Evolutionary conservation across 176 grass and related monocot species (phyloP).

Genomic region (Avena insularis): DNA sequence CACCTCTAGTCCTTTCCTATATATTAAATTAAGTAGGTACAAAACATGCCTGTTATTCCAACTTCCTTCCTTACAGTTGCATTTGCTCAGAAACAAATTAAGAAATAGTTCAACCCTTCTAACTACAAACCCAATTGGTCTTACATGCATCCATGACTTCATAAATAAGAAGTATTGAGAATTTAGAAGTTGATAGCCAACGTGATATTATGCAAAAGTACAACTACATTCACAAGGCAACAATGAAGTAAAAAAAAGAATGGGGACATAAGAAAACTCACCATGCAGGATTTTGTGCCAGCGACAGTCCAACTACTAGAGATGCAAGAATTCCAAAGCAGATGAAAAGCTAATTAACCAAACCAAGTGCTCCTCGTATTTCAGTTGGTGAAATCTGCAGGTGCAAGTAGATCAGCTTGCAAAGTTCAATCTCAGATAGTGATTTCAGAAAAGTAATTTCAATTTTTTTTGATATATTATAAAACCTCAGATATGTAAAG

Average conservation of each 20-base stretch:
- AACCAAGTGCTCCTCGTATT: constrained; percentile 96
- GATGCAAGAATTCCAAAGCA: constrained; percentile 93
- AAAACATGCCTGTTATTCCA: background rate
- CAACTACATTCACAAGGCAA: background rate
- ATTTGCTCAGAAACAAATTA: background rate
- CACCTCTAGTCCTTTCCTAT: constrained; percentile 5
- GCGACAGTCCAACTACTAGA: constrained; percentile 89
- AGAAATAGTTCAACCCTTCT: background rate
- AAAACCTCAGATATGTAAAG: constrained; percentile 99
- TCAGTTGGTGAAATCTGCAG: constrained; percentile 57
- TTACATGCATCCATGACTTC: background rate
- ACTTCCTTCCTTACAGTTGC: background rate
- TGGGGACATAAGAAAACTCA: constrained; percentile 45
- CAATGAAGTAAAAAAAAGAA: constrained; percentile 12
- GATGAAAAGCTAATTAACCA: constrained; percentile 96
- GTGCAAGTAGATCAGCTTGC: too few relatives aligned
- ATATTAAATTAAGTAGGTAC: background rate
- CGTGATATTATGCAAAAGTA: background rate
- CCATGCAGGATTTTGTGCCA: constrained; percentile 88
- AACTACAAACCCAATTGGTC: background rate
- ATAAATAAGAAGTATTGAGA: background rate
- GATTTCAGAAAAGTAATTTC: constrained; percentile 36
- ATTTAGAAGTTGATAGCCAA: too few relatives aligned
- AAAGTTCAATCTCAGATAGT: background rate
- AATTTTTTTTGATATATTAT: constrained; percentile 28